Conservation (phyloP, 129 eudicot species). For the Flaveria bidentis region DNA sequence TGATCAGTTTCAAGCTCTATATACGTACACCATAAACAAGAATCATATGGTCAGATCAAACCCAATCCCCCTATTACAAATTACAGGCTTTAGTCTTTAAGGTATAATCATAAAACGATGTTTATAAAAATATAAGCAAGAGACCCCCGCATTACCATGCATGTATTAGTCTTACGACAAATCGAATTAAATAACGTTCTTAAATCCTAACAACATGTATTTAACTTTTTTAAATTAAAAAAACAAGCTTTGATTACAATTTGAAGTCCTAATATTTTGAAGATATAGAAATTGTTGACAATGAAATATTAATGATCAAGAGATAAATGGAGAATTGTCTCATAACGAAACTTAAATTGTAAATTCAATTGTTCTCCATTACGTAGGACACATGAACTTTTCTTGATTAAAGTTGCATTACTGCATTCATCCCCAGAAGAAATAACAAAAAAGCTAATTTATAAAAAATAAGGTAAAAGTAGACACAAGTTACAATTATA, state of each 20-base stretch:
- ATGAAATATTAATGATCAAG: neutral
- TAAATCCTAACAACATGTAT: too few relatives aligned
- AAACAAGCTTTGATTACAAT: neutral
- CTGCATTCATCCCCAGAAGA: neutral
- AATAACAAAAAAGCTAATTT: neutral
- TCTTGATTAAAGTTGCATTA: constrained; percentile 34
- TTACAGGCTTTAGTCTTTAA: neutral
- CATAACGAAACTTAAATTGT: constrained; percentile 24
- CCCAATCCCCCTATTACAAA: too few relatives aligned
- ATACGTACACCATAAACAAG: too few relatives aligned
- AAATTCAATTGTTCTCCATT: constrained; percentile 20
- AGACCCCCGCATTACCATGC: too few relatives aligned
- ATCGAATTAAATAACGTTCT: too few relatives aligned
- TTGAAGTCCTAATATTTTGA: constrained; percentile 5
- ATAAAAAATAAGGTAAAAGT: neutral
- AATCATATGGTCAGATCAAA: too few relatives aligned
- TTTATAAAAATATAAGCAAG: neutral
- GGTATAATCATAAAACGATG: neutral
- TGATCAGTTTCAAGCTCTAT: too few relatives aligned
- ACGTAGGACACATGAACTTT: constrained; percentile 28
- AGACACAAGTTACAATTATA: neutral
- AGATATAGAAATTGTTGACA: neutral
- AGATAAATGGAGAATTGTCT: neutral
- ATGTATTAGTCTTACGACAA: too few relatives aligned
- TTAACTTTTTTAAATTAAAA: too few relatives aligned